Base-by-base conservation (phyloP, 2,329 filamentous ascomycete genomes). In the Botryotinia calthae region DNA sequence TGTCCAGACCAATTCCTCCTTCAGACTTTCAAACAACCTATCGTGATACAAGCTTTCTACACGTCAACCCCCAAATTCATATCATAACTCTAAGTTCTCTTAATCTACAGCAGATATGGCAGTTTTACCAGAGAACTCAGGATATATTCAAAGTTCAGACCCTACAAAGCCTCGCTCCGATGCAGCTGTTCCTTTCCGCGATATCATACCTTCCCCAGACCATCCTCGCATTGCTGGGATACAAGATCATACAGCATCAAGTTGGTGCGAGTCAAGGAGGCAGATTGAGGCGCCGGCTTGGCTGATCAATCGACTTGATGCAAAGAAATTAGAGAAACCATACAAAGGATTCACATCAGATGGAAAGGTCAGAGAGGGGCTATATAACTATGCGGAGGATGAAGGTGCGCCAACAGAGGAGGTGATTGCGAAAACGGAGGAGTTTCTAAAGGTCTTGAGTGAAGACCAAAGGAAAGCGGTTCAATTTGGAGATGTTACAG, bases 271-370 rank as follows among this genome's bases (percentile, higher is more conserved):
- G 42, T 79, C 77, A 28, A 71, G 79, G 16, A 77, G 77, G 56
- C 75, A 79, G 68, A 79, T 80, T 59, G 78, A 79, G 31, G 79
- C 78, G 3, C 77, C 79, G 14, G 78, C 77, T 25, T 80, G 79
- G 79, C 71, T 80, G 73, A 80, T 80, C 70, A 77, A 79, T 70
- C 74, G 78, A 8, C 71, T 80, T 61, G 78, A 79, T 46, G 77
- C 76, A 54, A 78, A 77, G 74, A 79, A 79, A 66, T 56, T 80
- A n/a, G 78, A 80, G 69, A 74, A 74, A 42, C 78, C 79, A 31
- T 80, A 78, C 44, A 77, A 76, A 44, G 79, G 79, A 16, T 78
- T 80, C 59, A 80, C 79, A 59, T 74, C 74, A 6, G 79, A 80
- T 73, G 79, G 78, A 25, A 76, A 73, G n/a, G 75, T 78, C 44